Percentiles rank a stretch among this genome's conserved stretches.
These are phyloP conservation scores for Persicaria maculosa DNA, from an alignment of 148 eudicot genomes.

Conservation along the genomic window DNA sequence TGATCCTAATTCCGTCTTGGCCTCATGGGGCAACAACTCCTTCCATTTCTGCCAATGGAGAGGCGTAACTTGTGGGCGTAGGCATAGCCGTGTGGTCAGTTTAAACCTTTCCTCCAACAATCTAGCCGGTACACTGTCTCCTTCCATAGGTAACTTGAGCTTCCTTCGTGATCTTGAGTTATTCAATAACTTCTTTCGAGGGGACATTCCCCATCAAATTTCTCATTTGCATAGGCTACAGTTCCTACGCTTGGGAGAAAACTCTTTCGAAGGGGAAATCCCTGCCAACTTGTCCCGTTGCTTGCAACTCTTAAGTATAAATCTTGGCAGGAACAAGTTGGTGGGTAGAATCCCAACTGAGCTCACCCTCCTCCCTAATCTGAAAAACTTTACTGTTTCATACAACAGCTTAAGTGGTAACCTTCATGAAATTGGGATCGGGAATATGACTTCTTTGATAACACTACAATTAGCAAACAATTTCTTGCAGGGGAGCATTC, in stretches of 20 bases:
- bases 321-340: conserved; percentile 10
- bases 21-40: conserved; percentile 4
- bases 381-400: neutral
- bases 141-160: too few relatives aligned
- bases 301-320: neutral
- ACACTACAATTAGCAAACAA: neutral
- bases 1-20: neutral
- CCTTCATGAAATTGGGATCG: neutral
- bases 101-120: neutral
- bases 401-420: neutral
- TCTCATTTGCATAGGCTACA: conserved; percentile 18
- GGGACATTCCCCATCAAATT: conserved; percentile 19
- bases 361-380: neutral
- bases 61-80: conserved; percentile 14
- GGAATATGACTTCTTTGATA: neutral
- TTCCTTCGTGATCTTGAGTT: too few relatives aligned
- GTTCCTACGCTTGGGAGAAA: neutral
- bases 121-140: too few relatives aligned
- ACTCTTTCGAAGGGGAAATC: conserved; percentile 20
- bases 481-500: neutral
- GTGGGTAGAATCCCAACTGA: conserved; percentile 2
- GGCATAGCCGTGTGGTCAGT: conserved; percentile 6
- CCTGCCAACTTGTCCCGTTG: conserved; percentile 23
- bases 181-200: conserved; percentile 19
- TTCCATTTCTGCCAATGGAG: conserved; percentile 12